These are phyloP conservation scores for Lactarius vividus DNA, from an alignment of 768 basidiomycete genomes.

Conservation along the genomic window DNA sequence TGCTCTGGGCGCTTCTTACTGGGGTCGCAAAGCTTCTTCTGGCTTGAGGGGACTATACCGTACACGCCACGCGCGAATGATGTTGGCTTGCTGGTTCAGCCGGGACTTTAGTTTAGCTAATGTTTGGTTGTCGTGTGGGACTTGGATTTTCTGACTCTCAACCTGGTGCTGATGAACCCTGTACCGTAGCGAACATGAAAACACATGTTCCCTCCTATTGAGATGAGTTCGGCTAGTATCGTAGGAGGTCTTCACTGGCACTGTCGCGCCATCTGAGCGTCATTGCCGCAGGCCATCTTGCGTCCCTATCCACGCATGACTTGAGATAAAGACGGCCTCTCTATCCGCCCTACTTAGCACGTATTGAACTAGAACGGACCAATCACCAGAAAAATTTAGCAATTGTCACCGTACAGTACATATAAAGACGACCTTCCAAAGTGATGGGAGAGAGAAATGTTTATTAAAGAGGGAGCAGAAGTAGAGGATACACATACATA, in stretches of 20 bases:
- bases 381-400: too few species aligned
- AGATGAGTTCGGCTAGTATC: neutral
- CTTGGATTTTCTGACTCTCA: neutral
- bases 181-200: neutral
- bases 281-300: too few species aligned
- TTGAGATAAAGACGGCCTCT: too few species aligned
- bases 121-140: neutral
- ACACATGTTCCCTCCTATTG: neutral
- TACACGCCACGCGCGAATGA: neutral
- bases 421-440: too few species aligned
- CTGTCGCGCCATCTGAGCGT: too few species aligned
- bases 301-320: too few species aligned
- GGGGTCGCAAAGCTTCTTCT: neutral
- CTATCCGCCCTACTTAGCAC: too few species aligned
- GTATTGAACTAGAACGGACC: too few species aligned
- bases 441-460: too few species aligned
- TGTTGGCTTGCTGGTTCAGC: neutral
- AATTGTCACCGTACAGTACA: too few species aligned
- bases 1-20: neutral
- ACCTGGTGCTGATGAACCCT: neutral
- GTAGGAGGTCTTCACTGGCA: accelerated
- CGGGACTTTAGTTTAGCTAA: neutral
- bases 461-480: too few species aligned
- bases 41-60: neutral
- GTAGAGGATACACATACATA: too few species aligned